phyloP scores from a whole-genome alignment of 2,329 filamentous ascomycete species.

The Mycosphaerelloides madeirae region DNA sequence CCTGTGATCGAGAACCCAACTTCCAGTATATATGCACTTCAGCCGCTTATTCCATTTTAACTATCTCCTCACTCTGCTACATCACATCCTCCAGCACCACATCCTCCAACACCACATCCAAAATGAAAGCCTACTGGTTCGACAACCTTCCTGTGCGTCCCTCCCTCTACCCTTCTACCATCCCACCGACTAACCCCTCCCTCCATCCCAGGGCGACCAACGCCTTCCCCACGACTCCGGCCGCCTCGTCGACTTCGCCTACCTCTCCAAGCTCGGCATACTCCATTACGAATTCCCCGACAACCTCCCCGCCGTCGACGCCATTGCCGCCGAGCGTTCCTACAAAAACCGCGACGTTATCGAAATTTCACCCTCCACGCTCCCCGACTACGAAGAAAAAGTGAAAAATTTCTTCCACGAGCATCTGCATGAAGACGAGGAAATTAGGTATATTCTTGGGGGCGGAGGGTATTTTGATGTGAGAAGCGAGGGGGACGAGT shows the following conservation, averaged over 20 bases:
- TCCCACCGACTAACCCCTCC: constrained; percentile 12
- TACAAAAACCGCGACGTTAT: constrained; percentile 97
- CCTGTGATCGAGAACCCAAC: neutral
- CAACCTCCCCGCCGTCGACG: constrained; percentile 62
- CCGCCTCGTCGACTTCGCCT: constrained; percentile 57
- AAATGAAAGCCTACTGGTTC: constrained; percentile 68
- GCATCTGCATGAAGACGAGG: constrained; percentile 96
- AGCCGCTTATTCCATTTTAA: neutral
- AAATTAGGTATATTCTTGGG: constrained; percentile 89
- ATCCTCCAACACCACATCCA: too few species aligned
- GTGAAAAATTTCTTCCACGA: constrained; percentile 92
- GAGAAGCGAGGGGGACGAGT: constrained; percentile 72
- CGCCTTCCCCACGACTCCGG: constrained; percentile 85
- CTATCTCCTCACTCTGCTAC: neutral
- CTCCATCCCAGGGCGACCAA: constrained; percentile 71
- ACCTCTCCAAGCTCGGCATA: constrained; percentile 72
- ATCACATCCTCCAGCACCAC: neutral
- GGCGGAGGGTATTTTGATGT: constrained; percentile 94
- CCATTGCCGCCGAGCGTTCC: constrained; percentile 66
- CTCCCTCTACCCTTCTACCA: constrained; percentile 3
- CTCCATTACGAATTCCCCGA: constrained; percentile 66
- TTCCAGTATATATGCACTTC: constrained; percentile 1
- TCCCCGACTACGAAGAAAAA: constrained; percentile 87
- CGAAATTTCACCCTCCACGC: constrained; percentile 75
- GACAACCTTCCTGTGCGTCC: constrained; percentile 58